phyloP scores from a whole-genome alignment of 257 asterid genomes.

The Leonotis leonurus region DNA sequence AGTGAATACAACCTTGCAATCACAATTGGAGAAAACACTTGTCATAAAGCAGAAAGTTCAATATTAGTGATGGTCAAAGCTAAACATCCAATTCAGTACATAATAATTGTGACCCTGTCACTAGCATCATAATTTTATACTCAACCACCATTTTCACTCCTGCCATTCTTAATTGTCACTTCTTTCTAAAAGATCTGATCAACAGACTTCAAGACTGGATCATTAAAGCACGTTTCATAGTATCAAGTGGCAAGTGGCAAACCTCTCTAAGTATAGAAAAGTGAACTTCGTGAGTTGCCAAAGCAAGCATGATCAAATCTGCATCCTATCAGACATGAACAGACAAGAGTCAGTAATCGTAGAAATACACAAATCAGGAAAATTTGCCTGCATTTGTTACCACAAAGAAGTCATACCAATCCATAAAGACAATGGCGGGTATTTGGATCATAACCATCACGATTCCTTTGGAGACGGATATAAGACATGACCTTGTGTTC shows the following conservation, averaged over 20 bases:
- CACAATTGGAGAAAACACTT: conserved; percentile 16
- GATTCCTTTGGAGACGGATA: conserved; percentile 87
- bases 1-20: conserved; percentile 69
- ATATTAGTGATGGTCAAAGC: background rate
- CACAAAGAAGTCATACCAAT: conserved; percentile 41
- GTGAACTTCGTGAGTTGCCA: conserved; percentile 95
- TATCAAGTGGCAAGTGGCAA: background rate
- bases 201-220: background rate
- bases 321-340: conserved; percentile 29
- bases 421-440: conserved; percentile 94
- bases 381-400: background rate
- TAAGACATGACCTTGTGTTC: conserved; percentile 96
- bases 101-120: background rate
- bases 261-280: conserved; percentile 97
- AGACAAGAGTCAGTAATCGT: background rate
- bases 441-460: conserved; percentile 83
- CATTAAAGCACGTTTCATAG: background rate
- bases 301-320: conserved; percentile 62
- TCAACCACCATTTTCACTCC: background rate
- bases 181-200: conserved; percentile 4
- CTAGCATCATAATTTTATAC: background rate
- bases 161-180: background rate
- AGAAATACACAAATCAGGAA: background rate
- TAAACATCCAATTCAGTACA: background rate
- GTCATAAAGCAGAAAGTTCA: conserved; percentile 15